Base-by-base conservation (phyloP, 495 filamentous ascomycete species). In the Penicillium paxilli region DNA sequence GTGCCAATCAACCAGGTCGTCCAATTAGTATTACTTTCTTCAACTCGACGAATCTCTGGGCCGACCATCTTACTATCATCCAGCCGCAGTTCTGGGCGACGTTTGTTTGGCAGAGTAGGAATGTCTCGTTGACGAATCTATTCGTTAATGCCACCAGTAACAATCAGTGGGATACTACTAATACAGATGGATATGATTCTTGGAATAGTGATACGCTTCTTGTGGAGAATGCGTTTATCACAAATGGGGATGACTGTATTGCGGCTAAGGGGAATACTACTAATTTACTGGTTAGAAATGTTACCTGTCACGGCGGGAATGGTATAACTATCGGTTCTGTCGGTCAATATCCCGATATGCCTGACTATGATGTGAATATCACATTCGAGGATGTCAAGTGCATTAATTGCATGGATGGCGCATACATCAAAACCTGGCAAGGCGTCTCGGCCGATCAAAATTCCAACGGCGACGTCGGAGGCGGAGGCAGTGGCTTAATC, bases 361-460 rank as follows among this genome's bases (percentile, higher is more conserved):
- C 62, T 0, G 66, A 69, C 50, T 67, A 67, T 41, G 62, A 67
- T 5, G 47, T 63, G 23, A 69, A 69, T 25, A 46, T 69, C 38
- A 64, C 62, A 5, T 65, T 69, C 23, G 62, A 65, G 25, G 46
- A 63, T 49, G 47, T 69, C 47, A 45, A 32, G 6, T 59, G 60
- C 28, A 17, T 46, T 41, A 74, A 82, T 66, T 73, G 67, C n/a
- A 74, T 70, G 53, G 80, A 82, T 59, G 77, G 73, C 16, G 79
- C 79, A 1, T 82, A 77, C 68, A 77, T 83, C 62, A 82, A 83
- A 66, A 81, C 78, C 4, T 80, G 80, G 66, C 66, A 73, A 21
- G 76, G 76, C 6, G 58, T 57, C 1, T 30, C 52, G 5, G 58
- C 51, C 8, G 52, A 58, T 37, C 21, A 49, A 14, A 63, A 62